Base-by-base conservation (phyloP, 129 eudicot species). In the Flaveria brownii region DNA sequence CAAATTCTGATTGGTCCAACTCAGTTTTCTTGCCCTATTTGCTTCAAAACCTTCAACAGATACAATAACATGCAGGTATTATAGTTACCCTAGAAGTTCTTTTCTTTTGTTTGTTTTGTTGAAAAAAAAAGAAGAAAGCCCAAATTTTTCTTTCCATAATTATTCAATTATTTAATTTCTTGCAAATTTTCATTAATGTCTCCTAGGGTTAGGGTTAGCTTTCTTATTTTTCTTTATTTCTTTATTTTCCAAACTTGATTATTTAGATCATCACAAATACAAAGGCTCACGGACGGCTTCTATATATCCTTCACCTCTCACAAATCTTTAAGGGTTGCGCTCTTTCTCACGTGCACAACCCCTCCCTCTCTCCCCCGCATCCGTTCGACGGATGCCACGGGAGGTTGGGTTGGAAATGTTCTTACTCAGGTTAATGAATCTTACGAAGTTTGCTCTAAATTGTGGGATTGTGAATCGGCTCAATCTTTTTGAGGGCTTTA, bases 41-140 rank as follows among this genome's bases (percentile, higher is more conserved):
- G 98, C 84, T 92, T 86, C 87, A 89, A 88, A 80, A 89, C 91
- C 65, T 92, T 92, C 91, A 92, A 89, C 72, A 89, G 97, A 92
- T 92, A 89, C 89, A 92, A 92, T 76, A 92, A 92, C 92, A 89
- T 92, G 96, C 98, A 92, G 98, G 98, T 92, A 89, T 42, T 30
- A 16, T 23, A 15, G 23, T 63, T 20, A 43, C 36, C 13, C 25
- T 41, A 12, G 65, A 73, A 73, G 36, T 59, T 78, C 6, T 18
- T 65, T 17, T 46, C 14, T 33, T 47, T 45, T 45, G 11, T 45
- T 11, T 11, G 11, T 45, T 45, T 45, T 45, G 13, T 8, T 11
- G 9, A 45, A 13, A 54, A 68, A 68, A 67, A 46, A 16, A 56
- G 23, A 3, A 39, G 22, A 68, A 75, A 81, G 6, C 54, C 65